These are phyloP conservation scores for Halenospora varia DNA, from an alignment of 495 filamentous ascomycete species.

Conservation along the genomic window DNA sequence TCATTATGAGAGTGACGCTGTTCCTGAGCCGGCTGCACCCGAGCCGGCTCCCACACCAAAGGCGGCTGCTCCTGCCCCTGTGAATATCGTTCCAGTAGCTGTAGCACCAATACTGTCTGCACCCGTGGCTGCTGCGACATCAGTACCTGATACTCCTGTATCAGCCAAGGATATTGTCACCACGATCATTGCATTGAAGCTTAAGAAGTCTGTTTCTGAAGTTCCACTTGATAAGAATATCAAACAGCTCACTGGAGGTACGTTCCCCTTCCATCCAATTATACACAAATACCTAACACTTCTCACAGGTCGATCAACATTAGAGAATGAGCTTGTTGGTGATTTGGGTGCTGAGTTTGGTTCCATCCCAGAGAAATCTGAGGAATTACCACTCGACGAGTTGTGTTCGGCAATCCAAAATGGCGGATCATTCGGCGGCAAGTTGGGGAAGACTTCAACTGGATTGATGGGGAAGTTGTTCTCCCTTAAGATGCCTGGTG, in stretches of 20 bases:
- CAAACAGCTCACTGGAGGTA: conserved; percentile 5
- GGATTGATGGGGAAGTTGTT: conserved; percentile 86
- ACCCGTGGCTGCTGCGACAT: neutral
- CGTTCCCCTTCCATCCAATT: neutral
- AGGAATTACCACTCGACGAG: conserved; percentile 96
- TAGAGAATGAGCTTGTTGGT: conserved; percentile 90
- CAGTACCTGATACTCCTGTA: neutral
- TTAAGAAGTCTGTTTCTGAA: conserved; percentile 2
- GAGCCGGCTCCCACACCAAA: neutral
- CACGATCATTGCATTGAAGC: conserved; percentile 3
- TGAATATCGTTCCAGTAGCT: neutral
- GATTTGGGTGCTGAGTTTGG: conserved; percentile 96
- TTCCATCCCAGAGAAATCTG: conserved; percentile 92
- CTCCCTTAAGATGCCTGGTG: conserved; percentile 96
- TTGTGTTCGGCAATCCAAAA: conserved; percentile 86
- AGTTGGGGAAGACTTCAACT: conserved; percentile 90
- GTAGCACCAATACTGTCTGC: neutral
- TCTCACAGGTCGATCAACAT: conserved; percentile 76
- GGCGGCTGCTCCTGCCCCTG: neutral
- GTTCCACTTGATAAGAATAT: neutral
- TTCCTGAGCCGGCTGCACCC: neutral
- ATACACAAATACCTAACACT: neutral
- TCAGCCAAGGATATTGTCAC: neutral
- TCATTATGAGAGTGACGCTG: neutral
- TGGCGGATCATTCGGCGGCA: conserved; percentile 81